phyloP scores from a whole-genome alignment of 805 yeast species.

The Metschnikowia kofuensis region DNA sequence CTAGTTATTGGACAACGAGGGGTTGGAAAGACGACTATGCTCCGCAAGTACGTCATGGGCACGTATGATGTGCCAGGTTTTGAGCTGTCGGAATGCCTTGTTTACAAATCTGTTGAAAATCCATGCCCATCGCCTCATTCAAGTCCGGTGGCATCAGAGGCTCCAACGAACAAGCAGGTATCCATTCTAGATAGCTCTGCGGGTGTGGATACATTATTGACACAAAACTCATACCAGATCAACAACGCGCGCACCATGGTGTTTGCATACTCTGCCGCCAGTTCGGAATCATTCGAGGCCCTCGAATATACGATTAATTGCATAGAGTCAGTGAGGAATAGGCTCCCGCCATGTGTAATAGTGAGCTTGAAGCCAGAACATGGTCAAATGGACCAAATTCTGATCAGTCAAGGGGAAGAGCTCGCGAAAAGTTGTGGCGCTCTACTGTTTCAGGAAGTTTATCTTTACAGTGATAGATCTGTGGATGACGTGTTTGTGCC shows the following conservation, averaged over 20 bases:
- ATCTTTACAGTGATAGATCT: slow-evolving; percentile 19
- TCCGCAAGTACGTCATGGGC: slow-evolving; percentile 15
- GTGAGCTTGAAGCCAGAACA: slow-evolving; percentile 31
- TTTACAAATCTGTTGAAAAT: slow-evolving; percentile 6
- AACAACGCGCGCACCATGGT: slow-evolving; percentile 28
- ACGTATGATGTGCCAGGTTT: slow-evolving; percentile 4
- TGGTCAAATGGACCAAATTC: slow-evolving; percentile 26
- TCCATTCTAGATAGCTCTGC: slow-evolving; percentile 33
- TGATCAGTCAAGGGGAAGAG: slow-evolving; percentile 26
- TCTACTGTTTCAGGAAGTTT: slow-evolving; percentile 27
- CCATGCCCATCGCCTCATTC: neutral
- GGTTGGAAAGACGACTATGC: slow-evolving; percentile 17
- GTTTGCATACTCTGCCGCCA: slow-evolving; percentile 29
- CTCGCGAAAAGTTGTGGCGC: slow-evolving; percentile 29
- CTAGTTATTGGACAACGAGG: slow-evolving; percentile 16
- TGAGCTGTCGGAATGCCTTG: slow-evolving; percentile 12
- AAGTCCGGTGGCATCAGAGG: neutral
- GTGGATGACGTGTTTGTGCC: slow-evolving; percentile 31
- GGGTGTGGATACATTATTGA: slow-evolving; percentile 25
- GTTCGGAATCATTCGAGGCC: slow-evolving; percentile 25
- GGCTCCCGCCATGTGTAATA: slow-evolving; percentile 30
- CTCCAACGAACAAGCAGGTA: slow-evolving; percentile 19
- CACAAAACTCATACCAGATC: slow-evolving; percentile 26
- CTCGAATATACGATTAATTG: slow-evolving; percentile 29
- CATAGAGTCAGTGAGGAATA: slow-evolving; percentile 20